Conservation (phyloP, 371 early-diverging fungal genomes). For the Mycotypha africana region DNA sequence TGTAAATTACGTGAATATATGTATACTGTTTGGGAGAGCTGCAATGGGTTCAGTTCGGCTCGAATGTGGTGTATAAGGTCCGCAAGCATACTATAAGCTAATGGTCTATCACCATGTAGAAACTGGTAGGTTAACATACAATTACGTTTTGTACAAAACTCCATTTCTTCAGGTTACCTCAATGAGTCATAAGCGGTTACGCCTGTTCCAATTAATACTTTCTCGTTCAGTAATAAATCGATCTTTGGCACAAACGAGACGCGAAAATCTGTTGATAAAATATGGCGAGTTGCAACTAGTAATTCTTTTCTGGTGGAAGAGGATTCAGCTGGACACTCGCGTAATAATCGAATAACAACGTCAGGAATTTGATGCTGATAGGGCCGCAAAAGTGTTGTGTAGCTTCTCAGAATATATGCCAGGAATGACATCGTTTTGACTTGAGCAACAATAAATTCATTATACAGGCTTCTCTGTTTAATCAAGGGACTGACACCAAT, state of each 20-base stretch:
- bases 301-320: slow-evolving; percentile 93
- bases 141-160: too few species aligned
- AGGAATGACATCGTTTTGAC: slow-evolving; percentile 96
- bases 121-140: not conserved
- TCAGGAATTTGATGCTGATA: slow-evolving; percentile 83
- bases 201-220: slow-evolving; percentile 88
- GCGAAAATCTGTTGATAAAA: slow-evolving; percentile 88
- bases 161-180: slow-evolving; percentile 50
- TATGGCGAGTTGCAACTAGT: slow-evolving; percentile 91
- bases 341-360: slow-evolving; percentile 79
- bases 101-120: slow-evolving; percentile 48
- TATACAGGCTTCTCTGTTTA: slow-evolving; percentile 64
- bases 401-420: slow-evolving; percentile 88
- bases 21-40: slow-evolving; percentile 77
- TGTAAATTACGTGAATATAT: slow-evolving; percentile 90
- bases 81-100: slow-evolving; percentile 92
- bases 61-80: slow-evolving; percentile 95
- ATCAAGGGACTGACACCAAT: slow-evolving; percentile 81
- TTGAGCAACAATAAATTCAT: slow-evolving; percentile 85
- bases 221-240: slow-evolving; percentile 84
- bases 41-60: slow-evolving; percentile 68
- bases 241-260: slow-evolving; percentile 83
- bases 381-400: slow-evolving; percentile 62
- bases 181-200: slow-evolving; percentile 90
- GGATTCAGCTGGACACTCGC: slow-evolving; percentile 93